Base-by-base conservation (phyloP, 257 asterid species). In the Solanum etuberosum region DNA sequence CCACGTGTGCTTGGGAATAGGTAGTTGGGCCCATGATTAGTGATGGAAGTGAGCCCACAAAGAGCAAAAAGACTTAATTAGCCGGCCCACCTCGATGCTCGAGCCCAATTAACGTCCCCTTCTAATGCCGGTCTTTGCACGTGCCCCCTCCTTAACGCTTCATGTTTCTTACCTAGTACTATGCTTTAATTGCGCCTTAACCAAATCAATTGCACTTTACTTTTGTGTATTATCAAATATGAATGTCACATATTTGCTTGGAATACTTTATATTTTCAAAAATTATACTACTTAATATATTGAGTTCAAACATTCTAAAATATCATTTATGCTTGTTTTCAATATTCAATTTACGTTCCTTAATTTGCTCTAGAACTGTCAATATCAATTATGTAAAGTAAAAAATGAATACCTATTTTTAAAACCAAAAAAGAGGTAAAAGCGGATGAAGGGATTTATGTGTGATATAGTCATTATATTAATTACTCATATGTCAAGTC, bases 71-170 rank as follows among this genome's bases (percentile, higher is more conserved):
- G 77, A 88, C 80, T 54, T 54, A 27, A 16, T 84, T 74, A 84
- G 88, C 83, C 87, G 23, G 61, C 51, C 67, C 3, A 77, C 38
- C 72, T 12, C 25, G 14, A 27, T 5, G 3, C 23, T 9, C 61
- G 14, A 14, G n/a, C 37, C 37, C 35, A 7, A 5, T 12, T 31
- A 31, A 23, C 57, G 86, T 54, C 59, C 23, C 54, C 8, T 10
- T 72, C 32, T 5, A 84, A 40, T 29, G 85, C 71, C 86, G 89
- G 87, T 31, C 54, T 68, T 71, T 72, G 25, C 85, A 86, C 88
- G 83, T 82, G 87, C 72, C 88, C 76, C 27, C 71, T 14, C 40
- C 65, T 13, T 27, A 43, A 78, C 84, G 20, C 16, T 80, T 80
- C 35, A 46, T 80, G 27, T 27, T 80, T 31, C 13, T 9, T 14